Evolutionary conservation across 441 rosid genomes (phyloP).

Genomic region (Erysimum pusillum): DNA sequence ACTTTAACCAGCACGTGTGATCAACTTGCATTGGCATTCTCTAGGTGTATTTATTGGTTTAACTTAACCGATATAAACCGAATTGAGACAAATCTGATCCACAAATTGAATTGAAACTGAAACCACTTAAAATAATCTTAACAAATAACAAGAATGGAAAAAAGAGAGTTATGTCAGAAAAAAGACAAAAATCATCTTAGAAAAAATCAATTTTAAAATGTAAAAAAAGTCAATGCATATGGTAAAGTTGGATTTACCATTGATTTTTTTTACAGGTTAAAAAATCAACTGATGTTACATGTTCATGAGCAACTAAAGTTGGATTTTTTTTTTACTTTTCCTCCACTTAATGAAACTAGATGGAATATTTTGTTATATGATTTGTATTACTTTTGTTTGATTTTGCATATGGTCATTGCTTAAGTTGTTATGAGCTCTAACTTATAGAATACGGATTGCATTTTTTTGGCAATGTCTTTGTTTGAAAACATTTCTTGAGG

Average conservation of each 20-base stretch:
- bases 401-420: background rate
- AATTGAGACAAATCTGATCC: background rate
- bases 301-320: background rate
- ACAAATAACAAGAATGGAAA: too few relatives aligned
- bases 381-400: background rate
- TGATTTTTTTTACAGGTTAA: too few relatives aligned
- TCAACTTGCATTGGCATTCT: slow-evolving; percentile 5
- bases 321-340: too few relatives aligned
- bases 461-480: slow-evolving; percentile 3
- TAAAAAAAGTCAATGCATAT: too few relatives aligned
- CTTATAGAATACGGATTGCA: background rate
- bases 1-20: slow-evolving; percentile 30
- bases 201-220: too few relatives aligned
- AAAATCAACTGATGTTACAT: too few relatives aligned
- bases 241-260: too few relatives aligned
- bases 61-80: slow-evolving; percentile 18
- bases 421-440: background rate
- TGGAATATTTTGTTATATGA: background rate
- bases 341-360: too few relatives aligned
- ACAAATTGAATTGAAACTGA: too few relatives aligned
- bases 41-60: background rate
- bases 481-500: background rate
- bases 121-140: background rate
- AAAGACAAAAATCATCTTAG: background rate
- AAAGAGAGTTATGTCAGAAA: too few relatives aligned